Conservation (phyloP, 1,284 basidiomycete species). For the Inonotus obliquus region DNA sequence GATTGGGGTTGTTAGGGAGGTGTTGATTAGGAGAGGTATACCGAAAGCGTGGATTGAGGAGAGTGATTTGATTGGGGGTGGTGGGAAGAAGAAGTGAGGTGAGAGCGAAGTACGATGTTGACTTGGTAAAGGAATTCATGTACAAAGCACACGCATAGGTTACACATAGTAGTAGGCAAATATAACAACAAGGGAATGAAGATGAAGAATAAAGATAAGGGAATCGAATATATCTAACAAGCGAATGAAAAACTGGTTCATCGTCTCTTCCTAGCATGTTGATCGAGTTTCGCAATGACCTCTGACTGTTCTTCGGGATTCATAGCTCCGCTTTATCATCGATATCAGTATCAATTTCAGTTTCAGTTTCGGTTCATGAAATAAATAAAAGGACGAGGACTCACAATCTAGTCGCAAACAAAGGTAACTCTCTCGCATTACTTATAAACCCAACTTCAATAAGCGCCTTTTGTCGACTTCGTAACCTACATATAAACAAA, state of each 20-base stretch:
- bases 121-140: background rate
- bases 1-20: slow-evolving; percentile 56
- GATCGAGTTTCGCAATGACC: slow-evolving; percentile 14
- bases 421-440: slow-evolving; percentile 41
- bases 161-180: background rate
- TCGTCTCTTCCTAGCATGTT: slow-evolving; percentile 7
- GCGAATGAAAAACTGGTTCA: background rate
- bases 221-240: background rate
- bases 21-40: slow-evolving; percentile 64
- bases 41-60: slow-evolving; percentile 76
- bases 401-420: slow-evolving; percentile 62
- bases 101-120: background rate
- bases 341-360: background rate
- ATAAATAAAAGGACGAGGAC: too few relatives aligned
- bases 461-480: slow-evolving; percentile 50
- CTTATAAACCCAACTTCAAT: slow-evolving; percentile 55
- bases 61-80: slow-evolving; percentile 34
- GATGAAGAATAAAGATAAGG: slow-evolving; percentile 1
- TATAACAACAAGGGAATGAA: background rate
- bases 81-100: slow-evolving; percentile 35
- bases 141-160: background rate
- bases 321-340: slow-evolving; percentile 3
- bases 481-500: slow-evolving; percentile 43
- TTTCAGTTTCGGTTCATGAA: too few relatives aligned
- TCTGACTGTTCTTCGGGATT: slow-evolving; percentile 16